Conservation (phyloP, 169 alveolate species). For the Babesia bovis region DNA sequence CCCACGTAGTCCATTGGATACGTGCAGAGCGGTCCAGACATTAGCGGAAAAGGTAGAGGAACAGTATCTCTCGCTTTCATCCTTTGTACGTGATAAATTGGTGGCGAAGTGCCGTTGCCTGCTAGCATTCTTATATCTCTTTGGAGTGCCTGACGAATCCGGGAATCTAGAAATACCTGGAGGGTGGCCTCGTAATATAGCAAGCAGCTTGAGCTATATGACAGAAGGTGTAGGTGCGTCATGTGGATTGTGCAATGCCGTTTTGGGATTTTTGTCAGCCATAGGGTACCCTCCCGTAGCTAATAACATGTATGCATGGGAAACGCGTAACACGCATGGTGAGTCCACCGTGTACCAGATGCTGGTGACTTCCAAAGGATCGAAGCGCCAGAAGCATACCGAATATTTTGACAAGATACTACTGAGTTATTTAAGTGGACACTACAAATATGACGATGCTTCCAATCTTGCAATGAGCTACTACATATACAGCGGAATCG, state of each 20-base stretch:
- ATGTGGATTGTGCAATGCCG: conserved; percentile 82
- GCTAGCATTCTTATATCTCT: conserved; percentile 77
- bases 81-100: neutral
- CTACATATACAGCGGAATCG: conserved; percentile 71
- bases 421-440: conserved; percentile 60
- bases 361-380: conserved; percentile 25
- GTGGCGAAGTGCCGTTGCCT: conserved; percentile 70
- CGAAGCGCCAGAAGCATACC: conserved; percentile 31
- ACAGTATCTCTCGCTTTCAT: conserved; percentile 48
- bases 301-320: conserved; percentile 76
- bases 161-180: conserved; percentile 79
- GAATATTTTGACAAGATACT: conserved; percentile 58
- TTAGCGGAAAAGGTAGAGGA: conserved; percentile 33
- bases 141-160: conserved; percentile 75
- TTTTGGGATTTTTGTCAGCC: conserved; percentile 77
- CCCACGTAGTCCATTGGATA: neutral
- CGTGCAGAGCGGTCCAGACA: conserved; percentile 15
- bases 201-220: conserved; percentile 65
- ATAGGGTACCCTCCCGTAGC: conserved; percentile 83
- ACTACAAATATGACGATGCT: conserved; percentile 52
- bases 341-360: conserved; percentile 68
- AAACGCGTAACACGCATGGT: conserved; percentile 58
- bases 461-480: conserved; percentile 71
- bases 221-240: conserved; percentile 74
- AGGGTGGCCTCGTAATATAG: conserved; percentile 85